phyloP scores from a whole-genome alignment of 140 eudicot species.

The Erigeron philadelphicus region DNA sequence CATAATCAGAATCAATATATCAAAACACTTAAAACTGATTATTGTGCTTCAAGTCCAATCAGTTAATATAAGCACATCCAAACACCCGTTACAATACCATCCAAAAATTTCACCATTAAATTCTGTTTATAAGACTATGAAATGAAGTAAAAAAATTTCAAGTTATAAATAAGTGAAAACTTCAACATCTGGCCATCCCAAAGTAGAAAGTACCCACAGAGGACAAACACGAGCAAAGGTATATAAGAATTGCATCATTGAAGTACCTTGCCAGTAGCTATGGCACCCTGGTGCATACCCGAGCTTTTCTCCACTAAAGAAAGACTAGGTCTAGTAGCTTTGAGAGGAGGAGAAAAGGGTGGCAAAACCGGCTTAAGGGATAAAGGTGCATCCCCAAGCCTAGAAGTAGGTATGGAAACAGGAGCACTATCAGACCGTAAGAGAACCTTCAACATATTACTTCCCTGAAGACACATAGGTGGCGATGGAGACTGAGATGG shows the following conservation, averaged over 20 bases:
- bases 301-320: conserved; percentile 43
- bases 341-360: conserved; percentile 51
- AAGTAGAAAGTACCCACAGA: conserved; percentile 6
- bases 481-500: conserved; percentile 83
- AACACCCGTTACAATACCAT: too few species aligned
- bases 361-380: conserved; percentile 42
- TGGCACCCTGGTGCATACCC: conserved; percentile 32
- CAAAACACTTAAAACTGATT: too few species aligned
- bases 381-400: conserved; percentile 37
- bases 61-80: too few species aligned
- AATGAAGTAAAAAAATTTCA: background rate
- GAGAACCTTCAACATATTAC: conserved; percentile 42
- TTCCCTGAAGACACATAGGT: conserved; percentile 41
- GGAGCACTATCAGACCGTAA: conserved; percentile 78
- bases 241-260: conserved; percentile 1
- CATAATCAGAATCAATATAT: too few species aligned
- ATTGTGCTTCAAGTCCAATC: too few species aligned
- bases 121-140: background rate
- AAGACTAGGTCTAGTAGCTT: conserved; percentile 38
- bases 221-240: conserved; percentile 3
- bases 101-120: background rate
- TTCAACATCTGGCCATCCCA: conserved; percentile 10
- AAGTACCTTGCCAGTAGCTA: conserved; percentile 59
- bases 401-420: conserved; percentile 52
- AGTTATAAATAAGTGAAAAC: conserved; percentile 10